Conservation (phyloP, 306 rosid genomes). For the Vigna mungo region DNA sequence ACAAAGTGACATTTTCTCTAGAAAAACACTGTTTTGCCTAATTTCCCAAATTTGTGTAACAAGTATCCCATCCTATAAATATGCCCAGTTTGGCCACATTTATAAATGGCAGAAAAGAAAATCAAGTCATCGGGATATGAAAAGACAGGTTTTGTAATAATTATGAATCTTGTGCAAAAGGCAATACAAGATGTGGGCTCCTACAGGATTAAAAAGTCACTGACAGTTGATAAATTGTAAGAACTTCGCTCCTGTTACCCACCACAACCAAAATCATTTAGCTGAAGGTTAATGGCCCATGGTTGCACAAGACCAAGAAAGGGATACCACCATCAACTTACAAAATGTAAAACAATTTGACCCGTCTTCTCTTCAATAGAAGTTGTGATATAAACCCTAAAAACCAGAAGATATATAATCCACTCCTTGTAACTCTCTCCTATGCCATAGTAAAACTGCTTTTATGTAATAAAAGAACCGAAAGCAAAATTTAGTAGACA, state of each 20-base stretch:
- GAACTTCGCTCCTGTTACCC: neutral
- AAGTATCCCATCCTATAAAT: neutral
- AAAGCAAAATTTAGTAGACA: neutral
- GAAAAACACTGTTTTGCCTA: neutral
- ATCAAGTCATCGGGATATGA: neutral
- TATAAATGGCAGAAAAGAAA: slow-evolving; percentile 6
- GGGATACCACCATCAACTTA: neutral
- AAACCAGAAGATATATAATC: neutral
- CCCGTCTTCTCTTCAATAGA: neutral
- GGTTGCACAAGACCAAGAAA: neutral
- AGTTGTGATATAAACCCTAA: neutral
- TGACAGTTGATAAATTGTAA: neutral
- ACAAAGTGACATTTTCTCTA: neutral
- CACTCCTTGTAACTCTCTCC: neutral
- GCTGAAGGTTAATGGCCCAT: slow-evolving; percentile 13
- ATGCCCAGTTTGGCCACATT: neutral
- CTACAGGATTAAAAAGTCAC: neutral
- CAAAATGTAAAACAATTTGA: neutral
- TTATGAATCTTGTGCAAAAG: neutral
- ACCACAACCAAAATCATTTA: neutral
- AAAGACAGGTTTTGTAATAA: neutral
- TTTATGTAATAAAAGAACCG: neutral
- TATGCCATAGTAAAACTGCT: neutral
- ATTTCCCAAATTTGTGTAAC: neutral
- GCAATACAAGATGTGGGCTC: neutral